phyloP scores from a whole-genome alignment of 257 asterid genomes.

The Cruciata laevipes region DNA sequence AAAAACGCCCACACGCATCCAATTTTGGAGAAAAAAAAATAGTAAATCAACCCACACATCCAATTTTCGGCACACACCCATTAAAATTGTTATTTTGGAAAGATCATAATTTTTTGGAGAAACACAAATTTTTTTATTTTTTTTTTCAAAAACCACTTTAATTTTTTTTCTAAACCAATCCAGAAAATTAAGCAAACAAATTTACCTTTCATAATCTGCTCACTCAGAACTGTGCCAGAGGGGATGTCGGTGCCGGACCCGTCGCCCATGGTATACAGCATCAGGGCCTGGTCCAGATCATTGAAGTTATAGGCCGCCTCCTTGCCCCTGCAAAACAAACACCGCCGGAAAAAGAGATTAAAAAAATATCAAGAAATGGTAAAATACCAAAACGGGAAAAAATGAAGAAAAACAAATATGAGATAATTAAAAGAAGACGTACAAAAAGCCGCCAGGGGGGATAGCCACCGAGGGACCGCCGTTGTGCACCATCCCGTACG shows the following conservation, averaged over 20 bases:
- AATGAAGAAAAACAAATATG: constrained; percentile 19
- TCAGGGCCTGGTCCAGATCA: constrained; percentile 85
- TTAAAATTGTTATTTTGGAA: background rate
- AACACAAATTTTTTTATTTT: no score
- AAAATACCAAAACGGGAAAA: background rate
- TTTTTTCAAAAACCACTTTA: no score
- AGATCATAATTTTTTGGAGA: background rate
- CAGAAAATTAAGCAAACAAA: no score
- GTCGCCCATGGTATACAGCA: constrained; percentile 38
- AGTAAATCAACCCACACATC: no score
- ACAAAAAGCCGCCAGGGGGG: background rate
- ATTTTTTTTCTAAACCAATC: background rate
- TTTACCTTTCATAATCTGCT: background rate
- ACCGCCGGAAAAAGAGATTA: background rate
- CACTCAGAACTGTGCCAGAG: background rate
- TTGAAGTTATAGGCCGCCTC: constrained; percentile 70
- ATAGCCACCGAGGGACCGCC: background rate
- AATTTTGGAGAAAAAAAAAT: background rate
- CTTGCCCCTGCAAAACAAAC: constrained; percentile 41
- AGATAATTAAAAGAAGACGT: constrained; percentile 5
- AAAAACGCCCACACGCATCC: background rate
- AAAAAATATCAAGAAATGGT: background rate
- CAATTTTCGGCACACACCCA: background rate
- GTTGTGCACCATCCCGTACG: background rate
- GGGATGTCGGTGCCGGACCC: constrained; percentile 3